Evolutionary conservation across 2,329 filamentous ascomycete genomes (phyloP), one percentile per base, ranked within the genome.

Genomic region (Venturia pyrina): DNA sequence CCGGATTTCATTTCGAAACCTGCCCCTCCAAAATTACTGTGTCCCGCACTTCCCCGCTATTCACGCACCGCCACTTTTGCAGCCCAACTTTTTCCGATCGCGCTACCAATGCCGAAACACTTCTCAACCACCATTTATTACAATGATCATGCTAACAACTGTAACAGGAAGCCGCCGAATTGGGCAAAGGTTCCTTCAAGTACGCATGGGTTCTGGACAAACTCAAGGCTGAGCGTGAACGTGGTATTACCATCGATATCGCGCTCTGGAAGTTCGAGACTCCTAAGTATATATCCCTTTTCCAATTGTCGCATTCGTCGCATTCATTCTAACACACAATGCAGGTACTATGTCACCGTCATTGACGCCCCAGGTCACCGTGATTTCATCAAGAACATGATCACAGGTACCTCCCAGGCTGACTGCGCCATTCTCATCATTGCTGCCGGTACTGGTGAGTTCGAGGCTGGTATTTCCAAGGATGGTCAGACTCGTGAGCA

Each of bases 341-440:
- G 28, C 73, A 89, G 41, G 11, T 40, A 40, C 37, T 40, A 40
- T 40, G 43, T 44, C 15, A 44, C 43, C 11, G 17, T 48, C 7
- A 21, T 48, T 21, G 91, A 99, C 79, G 95, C 95, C 82, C 95
- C 95, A 78, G 95, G 95, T 84, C 95, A 99, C 85, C 93, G 95
- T 95, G 95, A 99, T 81, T 99, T 98, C 88, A 98, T 99, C 91
- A 99, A 99, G 93, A 99, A 98, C 93, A 99, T 99, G 95, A 99
- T 99, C 83, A 98, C 95, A 89, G 95, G 95, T 93, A 98, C 95
- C 79, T 99, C 95, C 82, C 95, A 98, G 90, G 95, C 95, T 77
- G 95, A 99, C 80, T 98, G 95, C 85, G 95, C 95, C 79, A 91
- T 99, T 82, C 93, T 99, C 87, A 98, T 99, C 85, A 99, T 99